A percentile compares a stretch with the other conserved stretches of the same genome.
phyloP scores from a whole-genome alignment of 345 rosid species.

The sweet orange (Citrus sinensis) region DVS_A1.0 CM039167.1:22544001-22544500 shows the following conservation, averaged over 20 bases:
- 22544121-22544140: constrained; percentile 77
- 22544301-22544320: constrained; percentile 94
- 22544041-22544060: constrained; percentile 51
- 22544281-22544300: constrained; percentile 92
- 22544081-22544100: constrained; percentile 69
- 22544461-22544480: neutral
- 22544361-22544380: neutral
- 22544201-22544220: constrained; percentile 11
- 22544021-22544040: constrained; percentile 7
- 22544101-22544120: constrained; percentile 93
- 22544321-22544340: constrained; percentile 92
- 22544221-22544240: constrained; percentile 71
- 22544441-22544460: neutral
- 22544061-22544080: constrained; percentile 91
- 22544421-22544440: neutral
- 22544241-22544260: constrained; percentile 72
- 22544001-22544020: constrained; percentile 10
- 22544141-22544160: constrained; percentile 15
- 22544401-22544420: neutral
- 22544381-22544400: neutral
- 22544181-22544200: constrained; percentile 8
- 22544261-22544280: constrained; percentile 92
- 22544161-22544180: constrained; percentile 10
- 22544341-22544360: constrained; percentile 55
- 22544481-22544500: neutral